Base-by-base conservation (phyloP, 257 asterid genomes). In the Solanum pimpinellifolium region DNA sequence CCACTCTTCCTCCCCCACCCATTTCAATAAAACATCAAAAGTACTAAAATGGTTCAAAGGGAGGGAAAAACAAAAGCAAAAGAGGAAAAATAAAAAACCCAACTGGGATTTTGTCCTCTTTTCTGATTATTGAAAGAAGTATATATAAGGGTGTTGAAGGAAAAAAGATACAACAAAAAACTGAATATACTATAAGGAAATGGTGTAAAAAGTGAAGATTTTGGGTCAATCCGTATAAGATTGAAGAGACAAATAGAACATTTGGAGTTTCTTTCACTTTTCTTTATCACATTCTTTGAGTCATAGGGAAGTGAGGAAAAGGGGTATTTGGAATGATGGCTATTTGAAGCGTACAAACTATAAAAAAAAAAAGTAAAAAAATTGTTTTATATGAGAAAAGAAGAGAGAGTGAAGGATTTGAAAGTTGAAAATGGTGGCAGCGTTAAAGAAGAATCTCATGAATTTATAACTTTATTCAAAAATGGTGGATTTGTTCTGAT, bases 1-100 rank as follows among this genome's bases (percentile, higher is more conserved):
- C 98, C 87, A 93, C 98, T 86, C 92, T 92, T 80, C 93, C 93
- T 82, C 92, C 90, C 74, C 93, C 90, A 27, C 87, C 88, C 91
- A 86, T 91, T 85, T 85, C 87, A 69, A 60, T 74, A 35, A 49
- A 86, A 49, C 87, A 75, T 37, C 75, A 33, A 72, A 49, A 56
- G 56, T 2, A 47, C 1, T 16, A 49, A 66, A 47, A 39, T 73
- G 47, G 39, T 46, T 78, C 35, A 27, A 84, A 16, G 11, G 39
- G 31, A 21, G 29, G 46, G 44, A 35, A 62, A 70, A 52, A 35
- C 56, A 62, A 75, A 62, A 72, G 42, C 9, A 69, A 85, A 83
- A 68, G 74, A 7, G 35, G 20, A 1, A 65, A 65, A 65, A 11
- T 2, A 25, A 66, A 27, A 66, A 27, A 20, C 33, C 37, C 74